Base-by-base conservation (phyloP, 441 rosid species). In the Euphorbia celastroides region DNA sequence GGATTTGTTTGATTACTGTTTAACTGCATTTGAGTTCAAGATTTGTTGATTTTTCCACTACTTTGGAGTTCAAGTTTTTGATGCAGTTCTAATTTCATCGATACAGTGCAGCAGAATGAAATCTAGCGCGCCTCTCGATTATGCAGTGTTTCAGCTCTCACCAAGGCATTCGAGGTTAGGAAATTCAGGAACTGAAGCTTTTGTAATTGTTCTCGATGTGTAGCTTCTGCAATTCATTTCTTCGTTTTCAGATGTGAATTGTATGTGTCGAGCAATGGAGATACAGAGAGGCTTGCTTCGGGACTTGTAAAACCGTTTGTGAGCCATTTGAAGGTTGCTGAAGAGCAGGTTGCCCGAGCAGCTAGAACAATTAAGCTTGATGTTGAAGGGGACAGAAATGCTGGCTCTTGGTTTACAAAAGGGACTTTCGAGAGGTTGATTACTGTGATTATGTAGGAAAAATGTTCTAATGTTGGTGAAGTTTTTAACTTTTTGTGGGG, bases 391-490 rank as follows among this genome's bases (percentile, higher is more conserved):
- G 59, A 28, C 31, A 75, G 78, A 72, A 67, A 84, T 85, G 84
- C 86, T 16, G 82, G 83, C 70, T 68, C 80, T 60, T 92, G 97
- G 95, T 92, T 95, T 82, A 90, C 97, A 0, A 95, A 90, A 84
- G 98, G 95, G 77, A 92, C 98, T 16, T 86, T 95, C 60, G 96
- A 95, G 80, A 88, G 99, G 99, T 95, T 76, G 73, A 62, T 56
- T 76, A 51, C 55, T 16, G 52, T 36, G 50, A 69, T 22, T 38
- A 48, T 27, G 59, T 58, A 66, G 66, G 12, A 25, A 57, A 38
- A 60, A n/a, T n/a, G n/a, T n/a, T 46, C 9, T 59, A 5, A 22
- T 46, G 6, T 70, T 38, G 50, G 65, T 74, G 79, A 54, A 50
- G 32, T 7, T 66, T 65, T 74, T 57, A 65, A 72, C 74, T 59